phyloP scores from a whole-genome alignment of 2,329 filamentous ascomycete genomes.

The Xylaria multiplex region DNA sequence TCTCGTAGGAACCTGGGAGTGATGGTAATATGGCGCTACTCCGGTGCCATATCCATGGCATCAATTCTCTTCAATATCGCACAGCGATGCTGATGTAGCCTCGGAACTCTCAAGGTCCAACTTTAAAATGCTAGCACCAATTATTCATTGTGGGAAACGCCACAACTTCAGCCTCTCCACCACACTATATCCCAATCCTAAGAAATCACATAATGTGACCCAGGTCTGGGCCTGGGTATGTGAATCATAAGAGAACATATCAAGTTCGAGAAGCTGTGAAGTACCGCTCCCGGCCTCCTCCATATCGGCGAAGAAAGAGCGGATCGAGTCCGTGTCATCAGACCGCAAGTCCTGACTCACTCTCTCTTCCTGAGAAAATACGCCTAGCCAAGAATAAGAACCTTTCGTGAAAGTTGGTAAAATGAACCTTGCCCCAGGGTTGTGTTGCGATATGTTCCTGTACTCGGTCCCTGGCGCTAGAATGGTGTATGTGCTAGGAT shows the following conservation, averaged over 20 bases:
- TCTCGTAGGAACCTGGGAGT: background rate
- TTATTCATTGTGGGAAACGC: conserved; percentile 39
- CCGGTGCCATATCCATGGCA: background rate
- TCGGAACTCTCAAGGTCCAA: background rate
- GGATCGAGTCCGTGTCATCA: conserved; percentile 29
- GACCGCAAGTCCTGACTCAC: background rate
- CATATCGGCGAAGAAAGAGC: conserved; percentile 34
- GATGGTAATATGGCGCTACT: background rate
- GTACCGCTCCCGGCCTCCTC: background rate
- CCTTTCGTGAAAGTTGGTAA: conserved; percentile 30
- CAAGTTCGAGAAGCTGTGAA: conserved; percentile 40
- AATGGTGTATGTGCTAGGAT: conserved; percentile 39
- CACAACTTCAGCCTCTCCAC: conserved; percentile 44
- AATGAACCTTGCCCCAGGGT: conserved; percentile 44
- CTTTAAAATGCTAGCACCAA: conserved; percentile 1
- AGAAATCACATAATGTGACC: conserved; percentile 44
- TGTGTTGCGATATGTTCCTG: conserved; percentile 35
- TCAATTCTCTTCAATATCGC: background rate
- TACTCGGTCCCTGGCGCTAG: conserved; percentile 36
- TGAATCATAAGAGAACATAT: conserved; percentile 36
- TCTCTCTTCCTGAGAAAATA: conserved; percentile 10
- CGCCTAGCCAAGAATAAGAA: conserved; percentile 10
- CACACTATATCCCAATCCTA: conserved; percentile 45
- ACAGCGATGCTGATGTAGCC: background rate
- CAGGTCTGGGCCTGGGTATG: conserved; percentile 43